Evolutionary conservation across 345 rosid species (phyloP).

Genomic region (Aquilaria sinensis): DNA sequence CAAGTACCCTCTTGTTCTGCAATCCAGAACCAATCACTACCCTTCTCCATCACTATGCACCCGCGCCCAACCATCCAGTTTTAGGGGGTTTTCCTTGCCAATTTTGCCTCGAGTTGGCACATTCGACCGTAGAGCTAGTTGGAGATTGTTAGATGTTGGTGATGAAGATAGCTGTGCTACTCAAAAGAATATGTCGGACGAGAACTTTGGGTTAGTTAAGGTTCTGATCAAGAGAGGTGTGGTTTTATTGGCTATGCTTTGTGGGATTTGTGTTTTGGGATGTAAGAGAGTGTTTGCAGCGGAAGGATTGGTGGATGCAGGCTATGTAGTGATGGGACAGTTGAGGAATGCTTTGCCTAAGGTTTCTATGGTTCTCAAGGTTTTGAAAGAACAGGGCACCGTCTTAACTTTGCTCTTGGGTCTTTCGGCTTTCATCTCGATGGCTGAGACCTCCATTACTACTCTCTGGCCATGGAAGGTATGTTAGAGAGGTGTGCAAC

Average conservation of each 20-base stretch:
- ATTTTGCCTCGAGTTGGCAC: conserved; percentile 10
- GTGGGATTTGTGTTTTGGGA: conserved; percentile 52
- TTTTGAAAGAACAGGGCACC: conserved; percentile 79
- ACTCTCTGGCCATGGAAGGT: conserved; percentile 98
- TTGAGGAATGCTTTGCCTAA: conserved; percentile 69
- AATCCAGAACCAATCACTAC: too few relatives aligned
- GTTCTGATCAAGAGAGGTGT: conserved; percentile 43
- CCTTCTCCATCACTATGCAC: neutral
- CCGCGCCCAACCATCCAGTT: conserved; percentile 5
- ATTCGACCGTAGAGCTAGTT: conserved; percentile 19
- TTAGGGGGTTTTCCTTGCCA: conserved; percentile 14
- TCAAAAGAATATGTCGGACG: conserved; percentile 9
- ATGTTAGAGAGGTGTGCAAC: neutral
- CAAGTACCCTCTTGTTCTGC: too few relatives aligned
- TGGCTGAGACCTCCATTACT: conserved; percentile 95
- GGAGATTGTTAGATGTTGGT: conserved; percentile 21
- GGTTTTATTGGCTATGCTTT: conserved; percentile 53
- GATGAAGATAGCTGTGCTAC: conserved; percentile 19
- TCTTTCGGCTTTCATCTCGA: conserved; percentile 85
- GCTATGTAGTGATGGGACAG: conserved; percentile 64
- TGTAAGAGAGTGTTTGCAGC: conserved; percentile 59
- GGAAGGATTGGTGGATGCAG: conserved; percentile 61
- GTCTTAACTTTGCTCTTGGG: conserved; percentile 65
- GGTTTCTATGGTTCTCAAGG: conserved; percentile 54
- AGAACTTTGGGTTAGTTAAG: conserved; percentile 30